Evolutionary conservation across 352 stramenopile genomes (phyloP).

Genomic region (Globisporangium orthogonon): DNA sequence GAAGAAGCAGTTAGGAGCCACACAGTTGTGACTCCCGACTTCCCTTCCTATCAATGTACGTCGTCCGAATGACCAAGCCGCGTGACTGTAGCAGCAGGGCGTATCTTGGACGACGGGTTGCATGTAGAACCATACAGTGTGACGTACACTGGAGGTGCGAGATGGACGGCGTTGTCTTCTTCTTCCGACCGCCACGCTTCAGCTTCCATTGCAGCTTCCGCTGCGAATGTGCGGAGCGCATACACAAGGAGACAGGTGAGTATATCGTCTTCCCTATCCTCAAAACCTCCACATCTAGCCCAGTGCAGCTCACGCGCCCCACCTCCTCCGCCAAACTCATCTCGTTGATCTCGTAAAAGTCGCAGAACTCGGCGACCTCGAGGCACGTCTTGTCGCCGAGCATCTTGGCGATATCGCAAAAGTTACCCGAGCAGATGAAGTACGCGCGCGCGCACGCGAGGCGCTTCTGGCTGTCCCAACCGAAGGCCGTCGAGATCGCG

Average conservation of each 20-base stretch:
- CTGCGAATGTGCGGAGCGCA: not conserved
- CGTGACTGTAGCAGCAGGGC: slow-evolving; percentile 26
- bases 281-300: not conserved
- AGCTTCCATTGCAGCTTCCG: slow-evolving; percentile 18
- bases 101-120: slow-evolving; percentile 53
- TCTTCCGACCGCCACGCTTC: slow-evolving; percentile 33
- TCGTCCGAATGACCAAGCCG: slow-evolving; percentile 44
- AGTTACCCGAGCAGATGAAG: slow-evolving; percentile 64
- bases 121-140: slow-evolving; percentile 6
- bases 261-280: not conserved
- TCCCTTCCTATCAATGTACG: slow-evolving; percentile 26
- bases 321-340: slow-evolving; percentile 43
- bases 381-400: slow-evolving; percentile 60
- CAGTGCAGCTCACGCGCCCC: not conserved
- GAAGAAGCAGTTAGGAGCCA: not conserved
- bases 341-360: slow-evolving; percentile 62
- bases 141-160: slow-evolving; percentile 63
- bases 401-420: slow-evolving; percentile 69
- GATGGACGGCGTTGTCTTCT: slow-evolving; percentile 55
- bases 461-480: slow-evolving; percentile 35
- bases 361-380: slow-evolving; percentile 71
- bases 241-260: not conserved
- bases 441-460: slow-evolving; percentile 56
- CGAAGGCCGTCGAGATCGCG: slow-evolving; percentile 39
- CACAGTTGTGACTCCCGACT: not conserved